Conservation (phyloP, 2,329 filamentous ascomycete genomes). For the Fusarium sp. region DNA sequence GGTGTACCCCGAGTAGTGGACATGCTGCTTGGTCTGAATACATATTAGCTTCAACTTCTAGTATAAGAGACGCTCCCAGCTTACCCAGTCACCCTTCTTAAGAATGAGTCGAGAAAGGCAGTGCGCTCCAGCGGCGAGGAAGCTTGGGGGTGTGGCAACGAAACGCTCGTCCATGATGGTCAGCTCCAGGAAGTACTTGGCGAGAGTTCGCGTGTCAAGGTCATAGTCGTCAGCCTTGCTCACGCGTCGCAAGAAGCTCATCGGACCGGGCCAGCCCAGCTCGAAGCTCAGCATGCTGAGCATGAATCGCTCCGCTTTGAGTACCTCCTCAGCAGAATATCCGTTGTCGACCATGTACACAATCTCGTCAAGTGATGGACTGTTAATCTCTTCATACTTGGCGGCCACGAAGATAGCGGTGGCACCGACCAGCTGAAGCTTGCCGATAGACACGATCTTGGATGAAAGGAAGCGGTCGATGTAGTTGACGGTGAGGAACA, state of each 20-base stretch:
- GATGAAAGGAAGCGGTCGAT: conserved; percentile 95
- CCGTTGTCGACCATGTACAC: conserved; percentile 98
- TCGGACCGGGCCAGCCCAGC: conserved; percentile 97
- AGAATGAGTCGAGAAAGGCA: conserved; percentile 91
- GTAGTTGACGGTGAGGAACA: conserved; percentile 96
- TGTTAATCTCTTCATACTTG: conserved; percentile 99
- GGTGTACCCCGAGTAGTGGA: conserved; percentile 95
- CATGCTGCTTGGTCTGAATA: conserved; percentile 79
- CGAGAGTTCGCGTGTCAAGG: conserved; percentile 91
- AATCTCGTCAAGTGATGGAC: conserved; percentile 93
- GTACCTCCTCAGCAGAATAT: conserved; percentile 89
- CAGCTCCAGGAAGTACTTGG: conserved; percentile 97
- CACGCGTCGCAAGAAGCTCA: conserved; percentile 96
- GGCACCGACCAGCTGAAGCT: conserved; percentile 94
- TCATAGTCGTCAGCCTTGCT: conserved; percentile 99
- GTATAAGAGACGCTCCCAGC: conserved; percentile 49
- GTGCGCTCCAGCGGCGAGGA: conserved; percentile 89
- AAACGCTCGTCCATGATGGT: conserved; percentile 99
- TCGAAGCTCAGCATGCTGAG: conserved; percentile 96
- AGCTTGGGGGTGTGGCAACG: conserved; percentile 90
- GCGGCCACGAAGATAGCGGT: conserved; percentile 96
- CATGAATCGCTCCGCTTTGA: conserved; percentile 99
- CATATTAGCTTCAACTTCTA: conserved; percentile 49
- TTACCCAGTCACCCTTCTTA: conserved; percentile 92
- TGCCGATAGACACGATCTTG: conserved; percentile 95